A percentile compares a stretch with the other conserved stretches of the same genome.
phyloP scores from a whole-genome alignment of 371 early-diverging fungal genomes.

The Cladochytrium tenue region DNA sequence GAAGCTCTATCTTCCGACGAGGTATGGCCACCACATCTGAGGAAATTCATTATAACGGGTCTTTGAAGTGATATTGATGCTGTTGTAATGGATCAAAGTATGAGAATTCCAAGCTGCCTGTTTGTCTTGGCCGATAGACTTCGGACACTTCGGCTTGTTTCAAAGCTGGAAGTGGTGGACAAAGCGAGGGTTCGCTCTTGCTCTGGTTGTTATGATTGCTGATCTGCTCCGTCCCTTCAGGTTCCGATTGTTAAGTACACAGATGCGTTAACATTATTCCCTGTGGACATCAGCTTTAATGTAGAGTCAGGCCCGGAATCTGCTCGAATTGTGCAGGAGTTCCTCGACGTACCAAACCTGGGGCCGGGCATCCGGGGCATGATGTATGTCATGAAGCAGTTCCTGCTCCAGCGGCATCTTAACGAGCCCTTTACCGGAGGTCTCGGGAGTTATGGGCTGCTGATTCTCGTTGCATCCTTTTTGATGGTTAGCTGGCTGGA shows the following conservation, averaged over 20 bases:
- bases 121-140: conserved; percentile 21
- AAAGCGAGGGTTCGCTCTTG: conserved; percentile 53
- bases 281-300: conserved; percentile 86
- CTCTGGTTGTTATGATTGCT: neutral
- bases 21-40: conserved; percentile 12
- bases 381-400: conserved; percentile 80
- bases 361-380: conserved; percentile 68
- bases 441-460: conserved; percentile 88
- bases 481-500: conserved; percentile 55
- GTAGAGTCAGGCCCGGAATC: conserved; percentile 67
- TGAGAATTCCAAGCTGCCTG: conserved; percentile 16
- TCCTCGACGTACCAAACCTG: conserved; percentile 44
- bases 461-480: conserved; percentile 82
- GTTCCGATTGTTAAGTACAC: conserved; percentile 93
- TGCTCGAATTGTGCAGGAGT: conserved; percentile 58
- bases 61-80: conserved; percentile 76
- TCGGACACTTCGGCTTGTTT: conserved; percentile 13
- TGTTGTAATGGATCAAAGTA: conserved; percentile 46
- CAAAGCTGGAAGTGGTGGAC: conserved; percentile 49
- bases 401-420: conserved; percentile 67
- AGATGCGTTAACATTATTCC: conserved; percentile 68
- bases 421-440: conserved; percentile 95
- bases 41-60: neutral
- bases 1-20: conserved; percentile 76
- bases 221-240: conserved; percentile 32